Base-by-base conservation (phyloP, 768 basidiomycete genomes). In the Collybia sp. region DNA sequence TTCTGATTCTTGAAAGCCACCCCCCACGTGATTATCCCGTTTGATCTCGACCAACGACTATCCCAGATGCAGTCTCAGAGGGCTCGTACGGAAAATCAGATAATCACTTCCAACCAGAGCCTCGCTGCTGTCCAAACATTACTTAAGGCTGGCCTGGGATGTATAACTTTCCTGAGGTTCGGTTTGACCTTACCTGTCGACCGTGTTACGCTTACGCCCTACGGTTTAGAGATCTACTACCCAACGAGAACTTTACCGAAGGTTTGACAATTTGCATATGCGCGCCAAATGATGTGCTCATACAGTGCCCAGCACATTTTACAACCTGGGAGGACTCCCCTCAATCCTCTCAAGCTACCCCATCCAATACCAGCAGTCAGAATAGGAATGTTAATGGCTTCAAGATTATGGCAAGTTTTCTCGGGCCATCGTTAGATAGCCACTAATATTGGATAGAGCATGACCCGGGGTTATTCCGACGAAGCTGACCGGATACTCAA, bases 401-500 rank as follows among this genome's bases (percentile, higher is more conserved):
- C 56, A 80, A 80, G 53, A 80, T 93, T 38, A 90, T 85, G 71
- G 77, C 74, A 56, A 42, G 44, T 48, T 13, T 36, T 40, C 42
- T 47, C 8, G 4, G 25, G 25, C 3, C 25, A 25, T 25, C 4
- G 8, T 25, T 8, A 25, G 8, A 25, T 25, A 25, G 25, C 8
- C 25, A 25, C 25, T 32, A 20, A 31, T 30, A 30, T 6, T 33
- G 11, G 40, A 30, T 33, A 77, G 77, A 76, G 74, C 11, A 79
- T 94, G 55, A 79, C 79, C 20, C 74, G 86, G 20, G 89, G 88
- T 5, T 85, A 81, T 55, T 87, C 89, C 8, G 80, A 83, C 42
- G 92, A 93, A 58, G 92, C 83, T 0, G 89, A 93, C 64, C 80
- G 75, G 53, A 73, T 94, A 34, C 65, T 93, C 33, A 84, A 94